Conservation (phyloP, 495 filamentous ascomycete species). For the Penicillium longicatenatum region DNA sequence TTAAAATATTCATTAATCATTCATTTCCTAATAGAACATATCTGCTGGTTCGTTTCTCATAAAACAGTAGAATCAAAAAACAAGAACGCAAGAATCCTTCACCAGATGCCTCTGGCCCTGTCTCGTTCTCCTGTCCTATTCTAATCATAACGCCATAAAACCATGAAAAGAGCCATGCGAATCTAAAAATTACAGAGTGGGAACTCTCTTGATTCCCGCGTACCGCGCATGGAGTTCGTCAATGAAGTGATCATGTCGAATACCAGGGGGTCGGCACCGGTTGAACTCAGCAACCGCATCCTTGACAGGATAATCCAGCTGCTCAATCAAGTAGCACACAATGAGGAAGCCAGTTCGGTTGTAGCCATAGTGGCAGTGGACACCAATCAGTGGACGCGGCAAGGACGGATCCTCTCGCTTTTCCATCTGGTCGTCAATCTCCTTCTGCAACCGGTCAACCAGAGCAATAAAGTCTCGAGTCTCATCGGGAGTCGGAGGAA, state of each 20-base stretch:
- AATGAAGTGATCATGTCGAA: slow-evolving; percentile 86
- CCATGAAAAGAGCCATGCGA: slow-evolving; percentile 14
- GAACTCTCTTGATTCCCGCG: slow-evolving; percentile 54
- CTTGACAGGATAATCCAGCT: slow-evolving; percentile 67
- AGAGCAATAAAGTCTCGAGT: slow-evolving; percentile 75
- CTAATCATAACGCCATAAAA: slow-evolving; percentile 18
- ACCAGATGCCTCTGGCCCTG: slow-evolving; percentile 7
- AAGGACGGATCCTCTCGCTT: slow-evolving; percentile 47
- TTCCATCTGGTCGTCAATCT: slow-evolving; percentile 42
- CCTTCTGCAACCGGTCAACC: slow-evolving; percentile 65
- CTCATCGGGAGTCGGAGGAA: slow-evolving; percentile 78
- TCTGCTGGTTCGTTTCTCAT: slow-evolving; percentile 24
- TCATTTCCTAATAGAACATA: not conserved
- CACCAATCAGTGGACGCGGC: slow-evolving; percentile 63
- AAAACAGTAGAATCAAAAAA: slow-evolving; percentile 11
- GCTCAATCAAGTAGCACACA: slow-evolving; percentile 87
- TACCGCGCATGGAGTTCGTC: slow-evolving; percentile 86
- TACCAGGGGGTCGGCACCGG: slow-evolving; percentile 72
- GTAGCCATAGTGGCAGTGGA: slow-evolving; percentile 96
- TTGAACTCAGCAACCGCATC: slow-evolving; percentile 83
- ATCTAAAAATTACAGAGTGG: slow-evolving; percentile 41
- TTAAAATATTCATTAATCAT: slow-evolving; percentile 3
- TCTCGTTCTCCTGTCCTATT: not conserved
- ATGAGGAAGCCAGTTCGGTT: slow-evolving; percentile 92
- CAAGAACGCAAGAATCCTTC: slow-evolving; percentile 4